Conservation (phyloP, 2,329 filamentous ascomycete genomes). For the Beauveria pseudobassiana region DNA sequence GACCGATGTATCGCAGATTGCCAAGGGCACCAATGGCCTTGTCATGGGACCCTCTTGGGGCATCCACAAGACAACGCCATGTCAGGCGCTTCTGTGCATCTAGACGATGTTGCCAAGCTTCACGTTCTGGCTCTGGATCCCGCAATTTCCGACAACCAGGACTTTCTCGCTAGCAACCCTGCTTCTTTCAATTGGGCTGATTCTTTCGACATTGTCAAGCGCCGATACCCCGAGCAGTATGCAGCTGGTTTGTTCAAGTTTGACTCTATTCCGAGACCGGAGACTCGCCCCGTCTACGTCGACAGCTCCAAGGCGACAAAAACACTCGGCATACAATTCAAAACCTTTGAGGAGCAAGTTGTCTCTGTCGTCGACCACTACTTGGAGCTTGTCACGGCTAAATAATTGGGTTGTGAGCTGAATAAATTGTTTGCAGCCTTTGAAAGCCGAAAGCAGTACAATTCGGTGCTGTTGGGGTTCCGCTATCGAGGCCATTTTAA, state of each 20-base stretch:
- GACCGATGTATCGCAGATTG: constrained; percentile 18
- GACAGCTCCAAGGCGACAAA: constrained; percentile 24
- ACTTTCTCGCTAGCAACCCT: constrained; percentile 19
- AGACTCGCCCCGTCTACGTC: constrained; percentile 10
- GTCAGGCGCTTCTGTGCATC: constrained; percentile 26
- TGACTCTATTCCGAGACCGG: constrained; percentile 1
- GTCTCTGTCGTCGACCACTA: constrained; percentile 27
- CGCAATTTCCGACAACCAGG: constrained; percentile 20
- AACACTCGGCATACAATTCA: constrained; percentile 25
- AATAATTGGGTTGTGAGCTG: neutral
- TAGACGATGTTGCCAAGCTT: constrained; percentile 30
- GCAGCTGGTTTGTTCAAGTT: constrained; percentile 15
- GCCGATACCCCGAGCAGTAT: constrained; percentile 18
- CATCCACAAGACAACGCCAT: constrained; percentile 16
- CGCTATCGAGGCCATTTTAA: too few relatives aligned
- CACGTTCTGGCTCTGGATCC: constrained; percentile 30
- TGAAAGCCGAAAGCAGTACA: too few relatives aligned
- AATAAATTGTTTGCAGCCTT: too few relatives aligned
- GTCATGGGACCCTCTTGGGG: constrained; percentile 28
- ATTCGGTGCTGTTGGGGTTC: too few relatives aligned
- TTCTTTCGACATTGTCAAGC: constrained; percentile 28
- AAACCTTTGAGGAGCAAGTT: constrained; percentile 27
- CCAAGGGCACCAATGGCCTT: constrained; percentile 22
- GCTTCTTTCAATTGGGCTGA: constrained; percentile 28
- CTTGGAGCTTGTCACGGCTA: constrained; percentile 19